Evolutionary conservation across 805 yeast genomes (phyloP).

Genomic region (Candida nemodendra): DNA sequence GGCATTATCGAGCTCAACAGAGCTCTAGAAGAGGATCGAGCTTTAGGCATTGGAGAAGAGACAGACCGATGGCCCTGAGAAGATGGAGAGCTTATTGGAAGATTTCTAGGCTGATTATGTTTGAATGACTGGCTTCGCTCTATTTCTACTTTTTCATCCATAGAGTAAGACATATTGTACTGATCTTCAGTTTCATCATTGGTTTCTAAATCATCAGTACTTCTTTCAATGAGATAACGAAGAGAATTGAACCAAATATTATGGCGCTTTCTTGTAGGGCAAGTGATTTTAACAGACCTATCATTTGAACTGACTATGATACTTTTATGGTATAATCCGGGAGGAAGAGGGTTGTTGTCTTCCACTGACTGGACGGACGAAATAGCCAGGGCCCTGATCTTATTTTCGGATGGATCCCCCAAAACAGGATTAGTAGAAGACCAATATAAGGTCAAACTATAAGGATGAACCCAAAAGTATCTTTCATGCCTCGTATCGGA

Average conservation of each 20-base stretch:
- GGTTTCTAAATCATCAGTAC: constrained; percentile 53
- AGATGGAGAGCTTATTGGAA: constrained; percentile 6
- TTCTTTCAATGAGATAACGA: constrained; percentile 68
- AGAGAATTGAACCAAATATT: constrained; percentile 88
- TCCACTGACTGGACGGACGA: constrained; percentile 73
- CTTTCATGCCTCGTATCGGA: constrained; percentile 85
- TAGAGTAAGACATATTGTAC: constrained; percentile 26
- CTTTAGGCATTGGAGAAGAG: constrained; percentile 17
- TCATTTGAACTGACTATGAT: constrained; percentile 67
- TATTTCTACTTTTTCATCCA: constrained; percentile 28
- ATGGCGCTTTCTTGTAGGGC: constrained; percentile 84
- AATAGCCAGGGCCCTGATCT: constrained; percentile 79
- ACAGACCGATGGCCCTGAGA: constrained; percentile 6
- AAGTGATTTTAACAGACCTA: constrained; percentile 72
- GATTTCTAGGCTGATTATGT: constrained; percentile 25
- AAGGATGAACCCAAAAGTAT: constrained; percentile 96
- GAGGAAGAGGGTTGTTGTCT: constrained; percentile 84
- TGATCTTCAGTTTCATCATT: constrained; percentile 45
- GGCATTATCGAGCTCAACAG: constrained; percentile 16
- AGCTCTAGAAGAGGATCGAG: constrained; percentile 16
- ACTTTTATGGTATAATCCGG: constrained; percentile 84
- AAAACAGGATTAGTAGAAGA: constrained; percentile 75
- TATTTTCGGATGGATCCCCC: constrained; percentile 61
- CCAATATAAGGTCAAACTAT: constrained; percentile 89
- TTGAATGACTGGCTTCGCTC: constrained; percentile 31